These are phyloP conservation scores for Pyrenophora teres DNA, from an alignment of 2,329 filamentous ascomycete genomes.

Conservation along the genomic window DNA sequence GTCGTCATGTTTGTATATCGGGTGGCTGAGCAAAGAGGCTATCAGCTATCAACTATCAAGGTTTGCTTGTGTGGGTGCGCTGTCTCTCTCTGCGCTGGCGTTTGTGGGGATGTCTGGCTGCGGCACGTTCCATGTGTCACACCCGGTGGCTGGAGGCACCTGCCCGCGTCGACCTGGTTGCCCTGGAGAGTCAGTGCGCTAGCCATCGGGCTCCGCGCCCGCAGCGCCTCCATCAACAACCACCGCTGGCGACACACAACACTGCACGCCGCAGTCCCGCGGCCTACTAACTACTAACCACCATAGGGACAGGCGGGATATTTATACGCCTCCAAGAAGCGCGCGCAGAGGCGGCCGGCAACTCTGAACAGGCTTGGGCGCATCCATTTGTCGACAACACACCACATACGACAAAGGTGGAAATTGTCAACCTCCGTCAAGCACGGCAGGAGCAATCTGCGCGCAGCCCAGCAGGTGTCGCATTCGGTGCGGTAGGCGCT, in stretches of 20 bases:
- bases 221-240: conserved; percentile 28
- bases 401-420: conserved; percentile 23
- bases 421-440: conserved; percentile 24
- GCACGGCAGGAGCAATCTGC: conserved; percentile 26
- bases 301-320: conserved; percentile 35
- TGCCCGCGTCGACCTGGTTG: conserved; percentile 11
- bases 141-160: conserved; percentile 9
- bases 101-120: conserved; percentile 7
- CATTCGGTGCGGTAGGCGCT: conserved; percentile 8
- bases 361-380: conserved; percentile 27
- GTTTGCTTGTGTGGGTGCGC: neutral
- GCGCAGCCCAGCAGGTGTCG: conserved; percentile 11
- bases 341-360: conserved; percentile 19
- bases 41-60: too few species aligned
- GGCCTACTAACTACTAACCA: conserved; percentile 42
- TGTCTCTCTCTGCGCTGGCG: conserved; percentile 11
- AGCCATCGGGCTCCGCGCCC: conserved; percentile 16
- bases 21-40: too few species aligned
- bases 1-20: too few species aligned
- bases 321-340: conserved; percentile 11
- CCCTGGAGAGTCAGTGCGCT: conserved; percentile 19
- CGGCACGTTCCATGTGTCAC: conserved; percentile 10
- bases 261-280: conserved; percentile 27
- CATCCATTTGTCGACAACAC: conserved; percentile 29
- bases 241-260: conserved; percentile 29